Conservation (phyloP, 1,284 basidiomycete genomes). For the Ustilago crameri region DNA sequence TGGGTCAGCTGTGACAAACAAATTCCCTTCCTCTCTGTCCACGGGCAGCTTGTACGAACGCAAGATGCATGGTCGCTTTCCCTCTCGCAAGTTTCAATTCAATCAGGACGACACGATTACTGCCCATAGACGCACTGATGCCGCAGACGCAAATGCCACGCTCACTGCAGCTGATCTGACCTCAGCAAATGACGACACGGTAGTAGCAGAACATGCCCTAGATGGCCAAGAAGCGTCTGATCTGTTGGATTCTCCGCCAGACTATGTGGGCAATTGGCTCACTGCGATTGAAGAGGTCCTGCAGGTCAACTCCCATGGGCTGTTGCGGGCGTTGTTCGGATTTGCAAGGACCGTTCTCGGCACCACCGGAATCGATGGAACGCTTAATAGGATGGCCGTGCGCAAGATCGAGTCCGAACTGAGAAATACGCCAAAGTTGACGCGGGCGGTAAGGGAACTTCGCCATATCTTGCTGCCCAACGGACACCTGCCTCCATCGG, state of each 20-base stretch:
- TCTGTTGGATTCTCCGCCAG: conserved; percentile 5
- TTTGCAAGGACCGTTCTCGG: conserved; percentile 17
- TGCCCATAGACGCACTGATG: conserved; percentile 9
- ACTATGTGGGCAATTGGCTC: conserved; percentile 42
- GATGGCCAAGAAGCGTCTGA: background rate
- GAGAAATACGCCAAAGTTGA: conserved; percentile 25
- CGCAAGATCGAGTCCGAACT: conserved; percentile 18
- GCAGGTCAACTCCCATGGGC: conserved; percentile 5
- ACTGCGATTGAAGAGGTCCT: conserved; percentile 28
- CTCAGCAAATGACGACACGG: background rate
- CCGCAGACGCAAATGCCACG: conserved; percentile 6
- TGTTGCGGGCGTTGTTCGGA: conserved; percentile 21
- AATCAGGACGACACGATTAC: conserved; percentile 15
- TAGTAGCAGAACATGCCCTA: background rate
- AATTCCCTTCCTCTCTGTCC: conserved; percentile 23
- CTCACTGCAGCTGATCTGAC: conserved; percentile 1
- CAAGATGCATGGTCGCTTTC: conserved; percentile 49
- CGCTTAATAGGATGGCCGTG: conserved; percentile 19
- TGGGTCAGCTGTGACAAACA: conserved; percentile 2
- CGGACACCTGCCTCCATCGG: conserved; percentile 41
- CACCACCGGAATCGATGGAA: conserved; percentile 17
- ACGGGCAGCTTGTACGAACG: conserved; percentile 34
- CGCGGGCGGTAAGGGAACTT: conserved; percentile 16
- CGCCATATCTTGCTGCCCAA: conserved; percentile 30
- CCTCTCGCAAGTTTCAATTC: conserved; percentile 34